Evolutionary conservation across 352 stramenopile species (phyloP), one percentile per base, ranked within the genome.

Genomic region (Aphanomyces astaci): DNA sequence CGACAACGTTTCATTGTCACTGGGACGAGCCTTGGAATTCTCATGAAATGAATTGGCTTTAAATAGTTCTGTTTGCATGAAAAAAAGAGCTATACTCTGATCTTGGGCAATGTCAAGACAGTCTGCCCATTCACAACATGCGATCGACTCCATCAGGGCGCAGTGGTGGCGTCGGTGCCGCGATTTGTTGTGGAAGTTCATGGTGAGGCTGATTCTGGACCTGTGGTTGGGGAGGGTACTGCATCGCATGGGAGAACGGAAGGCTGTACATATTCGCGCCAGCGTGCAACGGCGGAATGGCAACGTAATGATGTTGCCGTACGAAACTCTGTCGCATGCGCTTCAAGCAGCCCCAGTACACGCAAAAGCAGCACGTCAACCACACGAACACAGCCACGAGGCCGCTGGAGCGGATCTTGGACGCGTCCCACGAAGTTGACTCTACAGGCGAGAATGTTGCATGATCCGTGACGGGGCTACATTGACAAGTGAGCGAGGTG

Each of bases 141-240:
- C 11, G 51, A 59, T 30, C 51, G 51, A n/a, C 51, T 59, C 51
- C 51, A 59, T 40, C 51, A 25, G 30, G 51, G 51, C n/a, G 30
- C n/a, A n/a, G 51, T 36, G 27, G 51, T 15, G 51, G 25, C 30
- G 30, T 15, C 13, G 51, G 51, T 15, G 51, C 30, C 9, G 45
- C 45, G n/a, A 57, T 22, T 13, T 60, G 13, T 27, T 2, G 57
- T 65, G n/a, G 27, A 9, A 36, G 11, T 27, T 25, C 13, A 15
- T 60, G 24, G 13, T 22, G 22, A 7, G 17, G 28, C 54, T 63
- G 28, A 63, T n/a, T n/a, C n/a, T n/a, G n/a, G 22, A 10, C 25
- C n/a, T n/a, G 24, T 5, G 56, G 36, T 53, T 36, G 51, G 4
- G 51, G 15, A 10, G 51, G 30, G 51, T 59, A 32, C 19, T 39